Conservation (phyloP, 176 grass and related monocot species). For the Musa beccarii region DNA sequence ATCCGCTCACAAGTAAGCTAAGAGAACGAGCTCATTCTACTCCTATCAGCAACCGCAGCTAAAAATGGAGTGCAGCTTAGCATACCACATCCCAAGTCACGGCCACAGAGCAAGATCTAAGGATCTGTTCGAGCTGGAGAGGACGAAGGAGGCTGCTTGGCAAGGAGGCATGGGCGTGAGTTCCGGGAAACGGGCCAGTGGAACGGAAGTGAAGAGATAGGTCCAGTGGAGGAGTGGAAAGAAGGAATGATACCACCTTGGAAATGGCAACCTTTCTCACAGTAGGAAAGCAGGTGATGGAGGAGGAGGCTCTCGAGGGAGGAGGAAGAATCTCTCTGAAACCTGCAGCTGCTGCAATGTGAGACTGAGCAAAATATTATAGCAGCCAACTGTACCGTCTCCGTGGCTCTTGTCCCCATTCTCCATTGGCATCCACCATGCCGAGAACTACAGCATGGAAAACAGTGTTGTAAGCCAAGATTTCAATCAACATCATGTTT, state of each 20-base stretch:
- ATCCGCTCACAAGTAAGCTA: no score
- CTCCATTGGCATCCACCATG: no score
- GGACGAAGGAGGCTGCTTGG: not conserved
- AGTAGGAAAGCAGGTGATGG: not conserved
- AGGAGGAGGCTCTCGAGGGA: not conserved
- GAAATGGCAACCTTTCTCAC: conserved; percentile 8
- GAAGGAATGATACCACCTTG: conserved; percentile 5
- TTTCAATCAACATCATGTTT: no score
- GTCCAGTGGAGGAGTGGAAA: not conserved
- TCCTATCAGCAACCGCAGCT: not conserved
- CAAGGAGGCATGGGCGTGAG: not conserved
- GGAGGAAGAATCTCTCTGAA: not conserved
- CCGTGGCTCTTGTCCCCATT: no score
- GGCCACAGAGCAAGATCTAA: not conserved
- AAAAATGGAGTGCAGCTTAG: not conserved
- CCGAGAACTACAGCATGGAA: no score
- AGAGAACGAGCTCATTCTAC: not conserved
- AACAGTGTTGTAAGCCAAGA: no score
- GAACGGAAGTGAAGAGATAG: not conserved
- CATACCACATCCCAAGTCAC: not conserved
- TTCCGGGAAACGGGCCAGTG: not conserved
- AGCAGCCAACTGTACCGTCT: no score
- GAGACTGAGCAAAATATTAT: not conserved
- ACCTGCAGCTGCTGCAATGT: not conserved
- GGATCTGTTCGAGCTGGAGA: not conserved